Base-by-base conservation (phyloP, 164 flowering plant species). In the Warburgia ugandensis region DNA sequence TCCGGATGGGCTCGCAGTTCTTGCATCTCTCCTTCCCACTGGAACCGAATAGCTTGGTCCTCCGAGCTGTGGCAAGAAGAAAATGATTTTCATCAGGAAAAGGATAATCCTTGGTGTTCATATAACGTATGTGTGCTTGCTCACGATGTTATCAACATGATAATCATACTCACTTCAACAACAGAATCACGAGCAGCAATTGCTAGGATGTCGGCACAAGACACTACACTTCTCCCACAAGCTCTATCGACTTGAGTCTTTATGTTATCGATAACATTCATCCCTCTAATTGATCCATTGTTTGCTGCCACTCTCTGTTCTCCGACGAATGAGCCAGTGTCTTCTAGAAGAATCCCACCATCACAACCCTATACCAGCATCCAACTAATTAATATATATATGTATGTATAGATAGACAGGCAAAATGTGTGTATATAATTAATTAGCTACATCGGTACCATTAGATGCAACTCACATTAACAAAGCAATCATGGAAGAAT, bases 401-500 rank as follows among this genome's bases (percentile, higher is more conserved):
- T n/a, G n/a, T n/a, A n/a, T n/a, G n/a, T n/a, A n/a, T n/a, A n/a
- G n/a, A n/a, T n/a, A n/a, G n/a, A n/a, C n/a, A n/a, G n/a, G n/a
- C n/a, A n/a, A n/a, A n/a, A n/a, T n/a, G n/a, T n/a, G n/a, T n/a
- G n/a, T n/a, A n/a, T n/a, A n/a, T n/a, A n/a, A n/a, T n/a, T n/a
- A n/a, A n/a, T n/a, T n/a, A n/a, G n/a, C n/a, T n/a, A n/a, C n/a
- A n/a, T n/a, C n/a, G n/a, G n/a, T n/a, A n/a, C n/a, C n/a, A n/a
- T n/a, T n/a, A n/a, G n/a, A n/a, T n/a, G n/a, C n/a, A n/a, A 29
- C 39, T 53, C 29, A 59, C 68, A 35, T 43, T 59, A 38, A 64
- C 71, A 31, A 73, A 73, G 52, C 77, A 73, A 25, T 73, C 77
- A 28, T 69, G 77, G 60, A 73, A 73, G 48, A 69, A 67, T 17